These are phyloP conservation scores for Fraxinus dipetala DNA, from an alignment of 305 asterid species.

Conservation along the genomic window DNA sequence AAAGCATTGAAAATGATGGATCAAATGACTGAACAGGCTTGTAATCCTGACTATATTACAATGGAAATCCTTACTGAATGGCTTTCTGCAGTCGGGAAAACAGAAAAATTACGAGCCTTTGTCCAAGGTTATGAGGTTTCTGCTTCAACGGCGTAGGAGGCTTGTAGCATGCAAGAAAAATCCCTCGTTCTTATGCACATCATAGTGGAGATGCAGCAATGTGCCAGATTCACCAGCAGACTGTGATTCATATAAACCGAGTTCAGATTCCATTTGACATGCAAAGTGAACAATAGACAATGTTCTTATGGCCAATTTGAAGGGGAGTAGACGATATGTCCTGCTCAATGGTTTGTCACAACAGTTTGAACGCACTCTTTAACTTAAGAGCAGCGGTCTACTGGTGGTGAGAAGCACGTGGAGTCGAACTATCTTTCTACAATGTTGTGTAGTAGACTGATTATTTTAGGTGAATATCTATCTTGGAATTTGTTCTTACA, in stretches of 20 bases:
- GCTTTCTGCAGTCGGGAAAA: conserved; percentile 71
- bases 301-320: no score
- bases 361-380: background rate
- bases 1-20: conserved; percentile 65
- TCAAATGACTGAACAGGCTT: conserved; percentile 60
- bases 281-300: background rate
- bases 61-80: conserved; percentile 75
- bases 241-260: background rate
- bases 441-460: background rate
- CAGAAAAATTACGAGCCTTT: conserved; percentile 51
- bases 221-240: background rate
- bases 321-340: no score
- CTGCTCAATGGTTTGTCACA: background rate
- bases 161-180: background rate
- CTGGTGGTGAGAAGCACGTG: background rate
- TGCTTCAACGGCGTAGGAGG: conserved; percentile 21
- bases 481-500: background rate
- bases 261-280: background rate
- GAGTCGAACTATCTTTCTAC: background rate
- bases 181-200: background rate
- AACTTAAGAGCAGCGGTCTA: background rate
- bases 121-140: conserved; percentile 49
- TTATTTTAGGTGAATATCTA: background rate
- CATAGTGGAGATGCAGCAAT: background rate
- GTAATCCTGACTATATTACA: conserved; percentile 73